phyloP scores from a whole-genome alignment of 1,284 basidiomycete species.

The Baeospora myosura region DNA sequence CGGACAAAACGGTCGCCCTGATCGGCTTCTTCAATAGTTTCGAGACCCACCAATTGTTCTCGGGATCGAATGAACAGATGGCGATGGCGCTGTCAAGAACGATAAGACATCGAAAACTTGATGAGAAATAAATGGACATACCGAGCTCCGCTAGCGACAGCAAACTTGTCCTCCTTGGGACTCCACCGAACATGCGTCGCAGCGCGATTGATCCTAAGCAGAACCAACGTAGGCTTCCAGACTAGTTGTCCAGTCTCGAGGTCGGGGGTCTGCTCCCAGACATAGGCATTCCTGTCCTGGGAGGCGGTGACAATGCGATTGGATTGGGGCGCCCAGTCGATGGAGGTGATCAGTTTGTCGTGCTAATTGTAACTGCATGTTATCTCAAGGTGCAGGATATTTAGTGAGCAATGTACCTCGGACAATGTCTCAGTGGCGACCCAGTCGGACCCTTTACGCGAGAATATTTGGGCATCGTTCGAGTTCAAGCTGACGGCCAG shows the following conservation, averaged over 20 bases:
- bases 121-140: constrained; percentile 26
- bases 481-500: constrained; percentile 89
- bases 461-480: constrained; percentile 83
- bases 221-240: constrained; percentile 97
- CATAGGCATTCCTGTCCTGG: constrained; percentile 98
- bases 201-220: constrained; percentile 91
- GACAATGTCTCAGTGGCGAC: constrained; percentile 72
- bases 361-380: constrained; percentile 49
- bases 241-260: constrained; percentile 57
- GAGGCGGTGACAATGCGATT: constrained; percentile 98
- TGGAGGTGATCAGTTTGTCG: constrained; percentile 96
- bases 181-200: constrained; percentile 96
- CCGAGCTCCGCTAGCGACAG: constrained; percentile 94
- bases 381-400: too few species aligned
- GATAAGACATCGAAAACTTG: constrained; percentile 1
- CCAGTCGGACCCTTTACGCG: constrained; percentile 67
- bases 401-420: too few species aligned
- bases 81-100: constrained; percentile 67
- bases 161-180: constrained; percentile 97
- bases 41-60: constrained; percentile 99
- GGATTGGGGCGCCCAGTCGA: constrained; percentile 96
- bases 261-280: constrained; percentile 84
- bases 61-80: constrained; percentile 90
- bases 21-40: constrained; percentile 97
- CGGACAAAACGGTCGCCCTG: constrained; percentile 83